Percentiles rank a stretch among this genome's conserved stretches.
Evolutionary conservation across 306 rosid species (phyloP).

Genomic region (Prunus salicina): DNA sequence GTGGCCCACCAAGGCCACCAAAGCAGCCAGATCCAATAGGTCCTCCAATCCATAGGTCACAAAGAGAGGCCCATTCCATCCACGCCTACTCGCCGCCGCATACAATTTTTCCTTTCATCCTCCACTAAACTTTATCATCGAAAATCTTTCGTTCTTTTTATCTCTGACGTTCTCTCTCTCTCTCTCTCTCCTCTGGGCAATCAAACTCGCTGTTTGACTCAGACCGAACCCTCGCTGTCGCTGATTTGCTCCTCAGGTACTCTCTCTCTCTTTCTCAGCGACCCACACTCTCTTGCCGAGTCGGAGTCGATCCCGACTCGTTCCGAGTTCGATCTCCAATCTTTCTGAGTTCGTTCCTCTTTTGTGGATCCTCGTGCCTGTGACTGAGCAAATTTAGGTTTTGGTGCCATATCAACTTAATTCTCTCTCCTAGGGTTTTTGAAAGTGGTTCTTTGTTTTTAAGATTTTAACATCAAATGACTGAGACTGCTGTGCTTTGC

Average conservation of each 20-base stretch:
- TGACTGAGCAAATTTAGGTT: not conserved
- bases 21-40: not conserved
- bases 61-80: not conserved
- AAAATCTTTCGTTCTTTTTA: not conserved
- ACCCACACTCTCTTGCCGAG: not conserved
- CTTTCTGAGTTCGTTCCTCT: not conserved
- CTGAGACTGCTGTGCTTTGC: not conserved
- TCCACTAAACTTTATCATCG: not conserved
- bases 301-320: conserved; percentile 26
- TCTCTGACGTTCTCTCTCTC: not conserved
- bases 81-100: not conserved
- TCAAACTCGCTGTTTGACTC: conserved; percentile 42
- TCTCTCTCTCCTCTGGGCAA: conserved; percentile 27
- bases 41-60: not conserved
- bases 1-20: not conserved
- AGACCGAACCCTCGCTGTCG: conserved; percentile 22
- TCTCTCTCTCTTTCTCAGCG: not conserved
- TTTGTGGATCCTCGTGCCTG: conserved; percentile 2
- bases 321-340: conserved; percentile 23
- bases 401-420: not conserved
- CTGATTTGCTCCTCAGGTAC: conserved; percentile 47
- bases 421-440: conserved; percentile 1
- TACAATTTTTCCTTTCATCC: not conserved
- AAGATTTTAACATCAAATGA: not conserved
- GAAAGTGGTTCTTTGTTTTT: not conserved